phyloP scores from a whole-genome alignment of 441 rosid genomes.

The Melastoma candidum region DNA sequence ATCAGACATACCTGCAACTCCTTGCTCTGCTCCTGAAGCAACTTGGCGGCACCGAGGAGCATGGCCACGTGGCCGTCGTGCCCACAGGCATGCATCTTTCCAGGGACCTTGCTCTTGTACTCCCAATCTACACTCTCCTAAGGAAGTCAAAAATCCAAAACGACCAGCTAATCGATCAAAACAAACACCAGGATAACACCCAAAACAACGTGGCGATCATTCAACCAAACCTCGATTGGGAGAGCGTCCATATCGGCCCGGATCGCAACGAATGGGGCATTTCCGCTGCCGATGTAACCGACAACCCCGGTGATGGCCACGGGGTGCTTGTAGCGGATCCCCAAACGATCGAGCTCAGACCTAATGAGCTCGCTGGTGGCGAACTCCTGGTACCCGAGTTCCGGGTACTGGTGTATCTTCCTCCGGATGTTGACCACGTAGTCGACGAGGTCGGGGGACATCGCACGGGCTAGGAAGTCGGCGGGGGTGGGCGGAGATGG shows the following conservation, averaged over 20 bases:
- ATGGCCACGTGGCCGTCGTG: conserved; percentile 17
- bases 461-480: too few species aligned
- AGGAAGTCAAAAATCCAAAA: background rate
- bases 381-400: too few species aligned
- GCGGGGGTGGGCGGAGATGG: too few species aligned
- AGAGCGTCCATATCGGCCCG: conserved; percentile 18
- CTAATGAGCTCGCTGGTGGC: too few species aligned
- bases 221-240: conserved; percentile 11
- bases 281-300: conserved; percentile 12
- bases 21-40: conserved; percentile 2
- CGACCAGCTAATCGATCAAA: background rate
- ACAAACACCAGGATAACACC: background rate
- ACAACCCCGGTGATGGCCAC: background rate
- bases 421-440: too few species aligned
- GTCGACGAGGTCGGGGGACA: too few species aligned
- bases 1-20: conserved; percentile 7
- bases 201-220: background rate
- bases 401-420: too few species aligned
- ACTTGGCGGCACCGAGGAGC: conserved; percentile 17
- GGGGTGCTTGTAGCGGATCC: too few species aligned
- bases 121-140: conserved; percentile 14
- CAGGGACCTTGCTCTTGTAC: conserved; percentile 15
- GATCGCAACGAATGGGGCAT: conserved; percentile 15
- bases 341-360: too few species aligned
- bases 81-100: conserved; percentile 17